These are phyloP conservation scores for Saccharomyces mikatae DNA, from an alignment of 805 yeast species.

Conservation along the genomic window DNA sequence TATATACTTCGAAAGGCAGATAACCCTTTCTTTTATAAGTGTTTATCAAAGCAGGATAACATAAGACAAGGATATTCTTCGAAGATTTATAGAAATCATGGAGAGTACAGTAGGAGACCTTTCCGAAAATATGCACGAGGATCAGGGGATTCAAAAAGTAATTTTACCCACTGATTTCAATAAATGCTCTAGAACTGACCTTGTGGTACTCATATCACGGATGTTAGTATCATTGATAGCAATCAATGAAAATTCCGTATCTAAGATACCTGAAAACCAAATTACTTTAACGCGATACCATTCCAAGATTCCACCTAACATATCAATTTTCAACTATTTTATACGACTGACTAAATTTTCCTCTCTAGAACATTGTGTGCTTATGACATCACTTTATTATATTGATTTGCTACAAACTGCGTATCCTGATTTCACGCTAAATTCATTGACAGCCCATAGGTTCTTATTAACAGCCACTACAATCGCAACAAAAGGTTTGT, in stretches of 20 bases:
- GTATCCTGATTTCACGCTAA: slow-evolving; percentile 72
- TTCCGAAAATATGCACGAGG: not conserved
- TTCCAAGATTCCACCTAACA: slow-evolving; percentile 85
- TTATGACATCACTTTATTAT: slow-evolving; percentile 78
- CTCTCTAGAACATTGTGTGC: slow-evolving; percentile 72
- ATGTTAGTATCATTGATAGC: slow-evolving; percentile 71
- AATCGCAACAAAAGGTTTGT: slow-evolving; percentile 80
- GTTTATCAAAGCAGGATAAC: not conserved
- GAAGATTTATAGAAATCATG: not conserved
- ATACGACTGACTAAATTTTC: slow-evolving; percentile 75
- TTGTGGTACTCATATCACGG: slow-evolving; percentile 64
- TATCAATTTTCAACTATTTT: slow-evolving; percentile 70
- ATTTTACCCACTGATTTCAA: slow-evolving; percentile 39
- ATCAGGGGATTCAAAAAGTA: slow-evolving; percentile 13
- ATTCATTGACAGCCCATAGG: slow-evolving; percentile 88
- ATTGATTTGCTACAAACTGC: slow-evolving; percentile 76
- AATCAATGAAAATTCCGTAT: slow-evolving; percentile 51
- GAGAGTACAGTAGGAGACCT: not conserved
- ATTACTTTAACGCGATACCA: slow-evolving; percentile 73
- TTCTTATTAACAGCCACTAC: slow-evolving; percentile 85
- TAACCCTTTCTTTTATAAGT: not conserved
- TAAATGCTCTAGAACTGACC: slow-evolving; percentile 60
- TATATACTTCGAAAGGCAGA: not conserved
- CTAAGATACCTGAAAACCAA: slow-evolving; percentile 24
- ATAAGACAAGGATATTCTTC: not conserved